phyloP scores from a whole-genome alignment of 805 yeast genomes.

The Myxozyma mucilagina region DNA sequence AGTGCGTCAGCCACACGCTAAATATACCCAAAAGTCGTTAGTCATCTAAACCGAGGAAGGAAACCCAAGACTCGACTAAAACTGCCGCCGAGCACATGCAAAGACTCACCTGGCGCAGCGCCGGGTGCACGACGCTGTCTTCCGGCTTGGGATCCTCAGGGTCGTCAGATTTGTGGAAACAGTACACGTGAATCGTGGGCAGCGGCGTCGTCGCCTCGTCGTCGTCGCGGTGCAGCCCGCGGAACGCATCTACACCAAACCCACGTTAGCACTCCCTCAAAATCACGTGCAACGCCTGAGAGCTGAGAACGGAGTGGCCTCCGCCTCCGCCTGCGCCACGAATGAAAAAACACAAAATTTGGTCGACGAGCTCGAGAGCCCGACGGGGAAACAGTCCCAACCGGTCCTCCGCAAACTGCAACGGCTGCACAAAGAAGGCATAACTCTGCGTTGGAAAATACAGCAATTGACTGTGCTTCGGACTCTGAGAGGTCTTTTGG shows the following conservation, averaged over 20 bases:
- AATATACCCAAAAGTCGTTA: neutral
- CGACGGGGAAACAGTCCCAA: too few species aligned
- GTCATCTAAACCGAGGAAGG: neutral
- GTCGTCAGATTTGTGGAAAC: constrained; percentile 80
- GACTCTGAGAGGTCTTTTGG: too few species aligned
- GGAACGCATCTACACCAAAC: constrained; percentile 57
- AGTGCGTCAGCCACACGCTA: constrained; percentile 45
- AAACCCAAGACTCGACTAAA: too few species aligned
- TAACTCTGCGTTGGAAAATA: too few species aligned
- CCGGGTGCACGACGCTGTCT: constrained; percentile 61
- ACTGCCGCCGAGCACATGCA: neutral
- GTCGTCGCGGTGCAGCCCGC: constrained; percentile 61
- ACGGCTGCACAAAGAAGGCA: too few species aligned
- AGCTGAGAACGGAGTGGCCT: neutral
- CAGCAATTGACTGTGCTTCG: too few species aligned
- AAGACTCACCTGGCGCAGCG: constrained; percentile 60
- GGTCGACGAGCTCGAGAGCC: too few species aligned
- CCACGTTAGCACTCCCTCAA: neutral
- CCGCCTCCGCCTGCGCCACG: neutral
- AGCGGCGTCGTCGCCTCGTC: constrained; percentile 47
- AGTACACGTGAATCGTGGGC: constrained; percentile 83
- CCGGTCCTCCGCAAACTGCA: too few species aligned
- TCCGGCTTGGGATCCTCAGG: constrained; percentile 72
- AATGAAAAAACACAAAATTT: too few species aligned
- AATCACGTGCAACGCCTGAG: neutral